phyloP scores from a whole-genome alignment of 768 basidiomycete species.

The Rhizopogon vinicolor region DNA sequence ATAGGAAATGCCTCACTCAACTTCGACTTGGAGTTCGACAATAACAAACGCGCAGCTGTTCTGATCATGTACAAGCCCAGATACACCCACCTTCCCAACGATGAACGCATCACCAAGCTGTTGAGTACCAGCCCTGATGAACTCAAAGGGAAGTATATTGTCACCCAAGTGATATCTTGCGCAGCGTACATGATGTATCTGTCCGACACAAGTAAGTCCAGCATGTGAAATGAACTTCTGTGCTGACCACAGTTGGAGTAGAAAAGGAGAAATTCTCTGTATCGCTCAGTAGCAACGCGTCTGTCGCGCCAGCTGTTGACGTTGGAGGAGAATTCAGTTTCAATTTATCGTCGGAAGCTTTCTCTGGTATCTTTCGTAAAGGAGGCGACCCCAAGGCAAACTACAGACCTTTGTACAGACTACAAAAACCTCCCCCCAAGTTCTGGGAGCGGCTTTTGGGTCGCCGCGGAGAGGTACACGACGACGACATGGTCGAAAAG shows the following conservation, averaged over 20 bases:
- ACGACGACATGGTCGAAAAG: neutral
- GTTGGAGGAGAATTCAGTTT: constrained; percentile 9
- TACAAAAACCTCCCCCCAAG: constrained; percentile 12
- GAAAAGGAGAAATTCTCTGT: constrained; percentile 19
- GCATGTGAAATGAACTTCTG: neutral
- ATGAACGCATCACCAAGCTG: neutral
- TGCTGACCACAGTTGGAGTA: neutral
- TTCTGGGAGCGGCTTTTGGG: constrained; percentile 1
- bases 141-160: constrained; percentile 28
- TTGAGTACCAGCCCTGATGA: neutral
- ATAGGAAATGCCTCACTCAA: constrained; percentile 25
- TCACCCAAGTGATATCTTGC: constrained; percentile 27
- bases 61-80: constrained; percentile 29
- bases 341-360: constrained; percentile 14
- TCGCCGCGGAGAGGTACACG: constrained; percentile 2
- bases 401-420: constrained; percentile 19
- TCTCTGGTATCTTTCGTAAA: constrained; percentile 13
- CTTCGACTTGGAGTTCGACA: constrained; percentile 30
- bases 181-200: constrained; percentile 30
- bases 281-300: constrained; percentile 9
- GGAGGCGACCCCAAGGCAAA: constrained; percentile 12
- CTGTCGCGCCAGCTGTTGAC: constrained; percentile 2
- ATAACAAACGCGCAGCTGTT: constrained; percentile 25
- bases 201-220: constrained; percentile 19
- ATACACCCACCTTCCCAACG: constrained; percentile 8